Base-by-base conservation (phyloP, 208 protist genomes). In the Trypanosoma platydactyli region DNA sequence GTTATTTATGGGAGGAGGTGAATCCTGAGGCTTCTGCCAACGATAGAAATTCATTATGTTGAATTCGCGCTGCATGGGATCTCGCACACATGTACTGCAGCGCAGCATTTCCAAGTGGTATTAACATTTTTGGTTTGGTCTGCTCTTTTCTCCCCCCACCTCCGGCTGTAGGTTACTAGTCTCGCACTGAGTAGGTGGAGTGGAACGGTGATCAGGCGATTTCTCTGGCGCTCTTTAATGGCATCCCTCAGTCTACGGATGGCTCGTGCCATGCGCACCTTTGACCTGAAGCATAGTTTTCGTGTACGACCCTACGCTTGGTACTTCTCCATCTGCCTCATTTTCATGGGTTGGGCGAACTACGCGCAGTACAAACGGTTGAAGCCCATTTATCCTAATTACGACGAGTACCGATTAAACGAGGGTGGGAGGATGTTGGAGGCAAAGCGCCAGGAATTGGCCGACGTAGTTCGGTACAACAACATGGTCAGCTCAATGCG, bases 381-480 rank as follows among this genome's bases (percentile, higher is more conserved):
- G 0, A 70, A 57, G 13, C 79, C 81, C 9, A 83, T 93, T 75
- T 93, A 80, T 53, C 87, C 87, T 24, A 71, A 83, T 49, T 93
- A 88, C 62, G 77, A 84, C 4, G 65, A 60, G 6, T 89, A 87
- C 63, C 44, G 79, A 18, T 55, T 59, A 12, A 78, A 86, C 25
- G 82, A 93, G 51, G 87, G 83, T 4, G 81, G 75, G 13, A 68
- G 81, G 35, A 88, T 90, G 81, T 58, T 88, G 58, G 82, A 87
- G 48, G 81, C 83, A 33, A 93, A 93, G 70, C 70, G 76, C 7
- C 87, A 93, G 68, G 83, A 93, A 51, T 68, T 89, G 33, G 83
- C 83, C 1, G 81, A 93, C 52, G 84, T 93, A 53, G 58, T 50
- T 18, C 81, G 87, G 35, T 93, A 93, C 76, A 93, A 93, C 58